Conservation (phyloP, 306 rosid genomes). For the Phaseolus lunatus region DNA sequence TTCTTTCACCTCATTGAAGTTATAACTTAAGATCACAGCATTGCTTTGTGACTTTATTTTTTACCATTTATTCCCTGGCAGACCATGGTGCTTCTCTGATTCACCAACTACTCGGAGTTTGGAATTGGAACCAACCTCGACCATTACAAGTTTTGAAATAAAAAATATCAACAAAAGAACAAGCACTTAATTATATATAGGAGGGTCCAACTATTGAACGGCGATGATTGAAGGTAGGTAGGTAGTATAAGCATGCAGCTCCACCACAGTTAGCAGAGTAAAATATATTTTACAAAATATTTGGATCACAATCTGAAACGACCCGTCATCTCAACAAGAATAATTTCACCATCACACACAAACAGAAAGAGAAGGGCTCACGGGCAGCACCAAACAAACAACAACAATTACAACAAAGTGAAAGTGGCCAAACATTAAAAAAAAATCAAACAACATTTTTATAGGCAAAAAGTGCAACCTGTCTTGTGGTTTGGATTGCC, state of each 20-base stretch:
- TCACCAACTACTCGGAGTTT: slow-evolving; percentile 45
- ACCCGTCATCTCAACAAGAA: slow-evolving; percentile 43
- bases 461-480: slow-evolving; percentile 54
- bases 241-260: slow-evolving; percentile 19
- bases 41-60: slow-evolving; percentile 17
- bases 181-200: slow-evolving; percentile 5
- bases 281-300: neutral
- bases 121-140: slow-evolving; percentile 33
- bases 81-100: slow-evolving; percentile 45
- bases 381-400: slow-evolving; percentile 77
- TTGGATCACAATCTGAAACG: neutral
- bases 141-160: slow-evolving; percentile 43
- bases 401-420: slow-evolving; percentile 53
- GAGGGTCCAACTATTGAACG: slow-evolving; percentile 40
- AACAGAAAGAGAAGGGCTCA: slow-evolving; percentile 64
- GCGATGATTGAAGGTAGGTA: slow-evolving; percentile 39
- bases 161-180: slow-evolving; percentile 37
- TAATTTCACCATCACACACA: slow-evolving; percentile 57
- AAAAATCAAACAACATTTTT: slow-evolving; percentile 44
- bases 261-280: slow-evolving; percentile 15
- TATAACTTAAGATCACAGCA: slow-evolving; percentile 33
- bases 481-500: slow-evolving; percentile 55
- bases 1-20: neutral
- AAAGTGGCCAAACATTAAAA: slow-evolving; percentile 46
- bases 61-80: slow-evolving; percentile 25